These are phyloP conservation scores for Xylaria hypoxylon DNA, from an alignment of 2,329 filamentous ascomycete genomes.

Conservation along the genomic window DNA sequence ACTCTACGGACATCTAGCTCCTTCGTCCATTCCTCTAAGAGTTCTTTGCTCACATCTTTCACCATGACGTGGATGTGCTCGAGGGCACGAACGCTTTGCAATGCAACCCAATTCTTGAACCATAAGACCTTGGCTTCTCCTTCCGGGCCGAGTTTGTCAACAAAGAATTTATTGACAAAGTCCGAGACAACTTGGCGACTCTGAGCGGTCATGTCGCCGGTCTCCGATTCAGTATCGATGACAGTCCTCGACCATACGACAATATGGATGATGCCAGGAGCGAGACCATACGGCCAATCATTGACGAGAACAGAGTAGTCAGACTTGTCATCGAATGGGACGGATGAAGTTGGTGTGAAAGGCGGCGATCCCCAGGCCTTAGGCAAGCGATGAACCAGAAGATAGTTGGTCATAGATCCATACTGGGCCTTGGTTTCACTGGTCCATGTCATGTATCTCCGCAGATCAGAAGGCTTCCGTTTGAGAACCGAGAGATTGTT, in stretches of 20 bases:
- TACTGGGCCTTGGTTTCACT: conserved; percentile 75
- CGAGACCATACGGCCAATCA: conserved; percentile 92
- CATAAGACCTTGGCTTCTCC: conserved; percentile 73
- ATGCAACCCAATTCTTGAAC: conserved; percentile 93
- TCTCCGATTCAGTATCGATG: conserved; percentile 76
- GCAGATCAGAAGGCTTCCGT: conserved; percentile 82
- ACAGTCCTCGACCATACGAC: conserved; percentile 92
- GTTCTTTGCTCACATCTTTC: conserved; percentile 63
- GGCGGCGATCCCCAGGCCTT: conserved; percentile 72
- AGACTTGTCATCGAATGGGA: conserved; percentile 65
- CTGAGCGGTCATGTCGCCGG: conserved; percentile 77
- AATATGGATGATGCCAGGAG: conserved; percentile 76
- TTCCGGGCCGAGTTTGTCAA: conserved; percentile 63
- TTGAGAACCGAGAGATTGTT: conserved; percentile 80
- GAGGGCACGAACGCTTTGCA: conserved; percentile 88
- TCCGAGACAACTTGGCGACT: conserved; percentile 72
- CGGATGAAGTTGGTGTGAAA: conserved; percentile 62
- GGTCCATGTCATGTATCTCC: conserved; percentile 83
- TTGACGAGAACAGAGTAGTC: conserved; percentile 82
- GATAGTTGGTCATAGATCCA: conserved; percentile 83
- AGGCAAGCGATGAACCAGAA: conserved; percentile 77
- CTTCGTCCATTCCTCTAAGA: conserved; percentile 66
- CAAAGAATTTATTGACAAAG: conserved; percentile 79
- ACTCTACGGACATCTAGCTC: conserved; percentile 56
- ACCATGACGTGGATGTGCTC: conserved; percentile 90